Evolutionary conservation across 2,329 filamentous ascomycete genomes (phyloP).

Genomic region (Chalara sp.): DNA sequence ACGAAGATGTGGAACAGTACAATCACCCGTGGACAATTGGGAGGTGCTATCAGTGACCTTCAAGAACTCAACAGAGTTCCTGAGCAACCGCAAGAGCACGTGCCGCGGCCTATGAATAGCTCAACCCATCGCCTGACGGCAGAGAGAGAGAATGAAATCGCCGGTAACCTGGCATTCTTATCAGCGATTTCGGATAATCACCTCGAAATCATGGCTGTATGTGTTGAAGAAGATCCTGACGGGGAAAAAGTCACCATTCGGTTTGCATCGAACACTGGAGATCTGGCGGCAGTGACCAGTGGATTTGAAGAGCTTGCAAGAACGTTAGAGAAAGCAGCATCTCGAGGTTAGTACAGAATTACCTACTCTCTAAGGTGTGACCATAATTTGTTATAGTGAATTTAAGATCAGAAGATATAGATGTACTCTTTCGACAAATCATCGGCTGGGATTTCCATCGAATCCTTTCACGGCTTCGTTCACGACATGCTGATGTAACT

Average conservation of each 20-base stretch:
- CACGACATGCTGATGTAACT: conserved; percentile 9
- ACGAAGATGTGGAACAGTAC: conserved; percentile 7
- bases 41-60: conserved; percentile 6
- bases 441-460: conserved; percentile 14
- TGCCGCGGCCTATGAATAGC: not conserved
- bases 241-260: conserved; percentile 14
- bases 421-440: conserved; percentile 11
- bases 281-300: conserved; percentile 6
- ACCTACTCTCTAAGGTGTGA: not conserved
- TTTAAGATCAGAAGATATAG: conserved; percentile 11
- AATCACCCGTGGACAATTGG: conserved; percentile 11
- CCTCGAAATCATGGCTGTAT: conserved; percentile 17
- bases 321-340: conserved; percentile 15
- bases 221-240: conserved; percentile 17
- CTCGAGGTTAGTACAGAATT: conserved; percentile 10
- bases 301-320: conserved; percentile 13
- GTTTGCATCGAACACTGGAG: conserved; percentile 18
- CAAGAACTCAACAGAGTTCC: conserved; percentile 6
- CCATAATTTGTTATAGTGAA: conserved; percentile 7
- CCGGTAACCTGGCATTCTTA: conserved; percentile 18
- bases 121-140: conserved; percentile 4
- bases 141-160: conserved; percentile 17
- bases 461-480: conserved; percentile 19
- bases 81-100: conserved; percentile 7
- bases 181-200: conserved; percentile 15